Evolutionary conservation across 2,329 filamentous ascomycete species (phyloP).

Genomic region (Xylariaceae sp.): DNA sequence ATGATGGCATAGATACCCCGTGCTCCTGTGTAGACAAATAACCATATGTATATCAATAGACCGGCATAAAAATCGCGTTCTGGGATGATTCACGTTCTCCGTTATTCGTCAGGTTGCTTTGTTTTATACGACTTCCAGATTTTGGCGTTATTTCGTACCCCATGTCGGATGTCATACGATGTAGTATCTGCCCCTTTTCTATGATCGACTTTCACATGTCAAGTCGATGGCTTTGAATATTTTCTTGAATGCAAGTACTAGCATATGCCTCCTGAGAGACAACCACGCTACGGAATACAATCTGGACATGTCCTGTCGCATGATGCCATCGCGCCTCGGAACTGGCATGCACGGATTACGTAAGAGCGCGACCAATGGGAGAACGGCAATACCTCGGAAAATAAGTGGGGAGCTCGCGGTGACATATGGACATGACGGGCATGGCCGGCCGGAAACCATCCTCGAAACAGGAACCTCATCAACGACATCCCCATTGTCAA

Average conservation of each 20-base stretch:
- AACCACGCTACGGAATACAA: not conserved
- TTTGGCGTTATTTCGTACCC: not conserved
- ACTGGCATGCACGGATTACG: not conserved
- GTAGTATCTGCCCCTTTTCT: not conserved
- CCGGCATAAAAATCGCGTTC: slow-evolving; percentile 14
- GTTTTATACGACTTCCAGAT: not conserved
- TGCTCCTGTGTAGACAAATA: slow-evolving; percentile 26
- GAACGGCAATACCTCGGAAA: slow-evolving; percentile 22
- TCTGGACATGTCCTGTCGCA: not conserved
- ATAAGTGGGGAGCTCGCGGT: slow-evolving; percentile 2
- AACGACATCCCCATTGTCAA: slow-evolving; percentile 17
- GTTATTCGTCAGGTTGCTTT: slow-evolving; percentile 6
- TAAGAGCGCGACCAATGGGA: not conserved
- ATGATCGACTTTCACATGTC: not conserved
- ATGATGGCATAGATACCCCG: slow-evolving; percentile 3
- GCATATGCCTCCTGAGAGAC: not conserved
- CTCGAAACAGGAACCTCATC: slow-evolving; percentile 12
- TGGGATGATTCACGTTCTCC: slow-evolving; percentile 7
- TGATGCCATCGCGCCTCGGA: not conserved
- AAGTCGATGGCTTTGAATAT: not conserved
- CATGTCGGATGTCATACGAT: not conserved
- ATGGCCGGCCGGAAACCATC: not conserved
- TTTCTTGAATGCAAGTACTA: too few species aligned
- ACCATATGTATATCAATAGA: slow-evolving; percentile 30
- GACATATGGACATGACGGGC: not conserved